A percentile compares a stretch with the other conserved stretches of the same genome.
phyloP scores from a whole-genome alignment of 495 filamentous ascomycete genomes.

The Copromyces sp. region DNA sequence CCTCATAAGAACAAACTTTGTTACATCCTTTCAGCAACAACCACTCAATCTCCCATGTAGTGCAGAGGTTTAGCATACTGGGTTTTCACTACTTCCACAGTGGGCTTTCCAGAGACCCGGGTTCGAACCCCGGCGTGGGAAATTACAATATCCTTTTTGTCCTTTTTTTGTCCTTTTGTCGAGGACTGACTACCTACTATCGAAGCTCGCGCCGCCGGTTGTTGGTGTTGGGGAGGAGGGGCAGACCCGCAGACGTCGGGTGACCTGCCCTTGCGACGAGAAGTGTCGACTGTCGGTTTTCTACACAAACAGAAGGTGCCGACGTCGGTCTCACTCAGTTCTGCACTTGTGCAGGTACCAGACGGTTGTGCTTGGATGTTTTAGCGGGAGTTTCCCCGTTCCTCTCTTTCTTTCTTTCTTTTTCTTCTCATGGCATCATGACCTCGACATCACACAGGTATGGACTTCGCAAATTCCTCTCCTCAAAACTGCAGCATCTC shows the following conservation, averaged over 20 bases:
- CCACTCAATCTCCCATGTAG: constrained; percentile 6
- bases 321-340: neutral
- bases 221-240: neutral
- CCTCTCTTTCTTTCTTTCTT: neutral
- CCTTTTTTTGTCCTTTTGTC: no score
- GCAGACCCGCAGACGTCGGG: no score
- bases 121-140: constrained; percentile 16
- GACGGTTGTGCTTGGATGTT: neutral
- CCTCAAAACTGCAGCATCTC: neutral
- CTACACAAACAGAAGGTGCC: neutral
- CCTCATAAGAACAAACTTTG: neutral
- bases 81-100: constrained; percentile 5
- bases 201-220: neutral
- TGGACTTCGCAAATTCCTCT: neutral
- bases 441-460: neutral
- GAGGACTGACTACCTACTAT: neutral
- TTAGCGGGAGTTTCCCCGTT: neutral
- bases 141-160: neutral
- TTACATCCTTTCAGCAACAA: neutral
- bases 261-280: neutral
- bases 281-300: neutral
- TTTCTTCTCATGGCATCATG: neutral
- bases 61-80: constrained; percentile 18
- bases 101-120: constrained; percentile 11
- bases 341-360: neutral